Base-by-base conservation (phyloP, 139 green algal species). In the Monoraphidium neglectum region DNA sequence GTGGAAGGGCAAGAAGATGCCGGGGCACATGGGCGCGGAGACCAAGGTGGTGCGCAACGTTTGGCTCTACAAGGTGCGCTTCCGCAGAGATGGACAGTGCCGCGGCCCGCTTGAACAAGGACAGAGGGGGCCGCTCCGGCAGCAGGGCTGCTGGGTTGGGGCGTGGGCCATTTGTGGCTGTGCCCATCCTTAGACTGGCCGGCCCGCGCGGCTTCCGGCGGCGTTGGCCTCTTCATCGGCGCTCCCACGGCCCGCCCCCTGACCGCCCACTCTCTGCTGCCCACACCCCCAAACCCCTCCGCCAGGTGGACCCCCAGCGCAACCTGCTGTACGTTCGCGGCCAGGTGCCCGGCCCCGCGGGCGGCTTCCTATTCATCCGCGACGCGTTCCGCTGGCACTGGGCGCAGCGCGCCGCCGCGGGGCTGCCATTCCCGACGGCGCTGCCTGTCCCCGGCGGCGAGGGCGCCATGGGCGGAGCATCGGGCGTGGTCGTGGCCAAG, bases 1-100 rank as follows among this genome's bases (percentile, higher is more conserved):
- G 49, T 99, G 93, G 87, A 97, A 97, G 81, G 96, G 94, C 69
- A 99, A 98, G 85, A 98, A 98, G 84, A 97, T 99, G 94, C 81
- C 97, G 0, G 97, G 97, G 8, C 88, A 90, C 43, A 97, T 99
- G 94, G 97, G 97, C 57, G 80, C 83, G 30, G 84, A 94, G 68
- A 82, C 69, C 26, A 74, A 90, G 24, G 98, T 93, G 1, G 89
- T 96, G 40, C 88, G 89, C 36, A 91, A 92, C 78, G 88, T 83
- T 54, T 88, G 85, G 68, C 69, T 96, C 15, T 94, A 92, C 77
- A 93, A 95, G 89, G 91, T 92, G 59, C 4, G 79, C 32, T 33
- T n/a, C 28, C 4, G 13, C n/a, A n/a, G n/a, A n/a, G n/a, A n/a
- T n/a, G n/a, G n/a, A n/a, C n/a, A n/a, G n/a, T n/a, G n/a, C 26